phyloP scores from a whole-genome alignment of 768 basidiomycete species.

The Kockovaella imperatae region DNA sequence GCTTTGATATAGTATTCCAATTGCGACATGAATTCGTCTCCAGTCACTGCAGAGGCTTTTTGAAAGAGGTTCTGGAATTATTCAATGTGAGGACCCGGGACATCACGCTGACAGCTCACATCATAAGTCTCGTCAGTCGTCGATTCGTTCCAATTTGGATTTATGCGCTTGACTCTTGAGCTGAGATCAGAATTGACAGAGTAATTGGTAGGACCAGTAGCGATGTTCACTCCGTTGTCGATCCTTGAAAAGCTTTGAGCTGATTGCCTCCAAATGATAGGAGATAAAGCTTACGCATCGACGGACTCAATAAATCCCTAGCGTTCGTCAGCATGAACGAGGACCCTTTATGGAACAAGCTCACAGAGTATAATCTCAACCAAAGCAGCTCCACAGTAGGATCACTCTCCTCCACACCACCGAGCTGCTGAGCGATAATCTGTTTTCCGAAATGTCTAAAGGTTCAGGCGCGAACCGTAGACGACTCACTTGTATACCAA shows the following conservation, averaged over 20 bases:
- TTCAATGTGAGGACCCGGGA: not conserved
- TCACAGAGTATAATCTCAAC: constrained; percentile 80
- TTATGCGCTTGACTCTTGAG: constrained; percentile 71
- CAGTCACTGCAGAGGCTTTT: constrained; percentile 71
- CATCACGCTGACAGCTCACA: constrained; percentile 49
- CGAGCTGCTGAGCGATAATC: constrained; percentile 61
- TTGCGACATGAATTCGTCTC: constrained; percentile 71
- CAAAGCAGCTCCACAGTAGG: constrained; percentile 65
- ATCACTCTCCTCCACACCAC: constrained; percentile 53
- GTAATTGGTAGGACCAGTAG: constrained; percentile 59
- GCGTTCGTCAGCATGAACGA: constrained; percentile 10
- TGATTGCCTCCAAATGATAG: not conserved
- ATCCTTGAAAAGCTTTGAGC: constrained; percentile 51
- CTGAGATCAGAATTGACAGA: constrained; percentile 73
- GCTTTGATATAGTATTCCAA: constrained; percentile 76
- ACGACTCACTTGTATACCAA: constrained; percentile 80
- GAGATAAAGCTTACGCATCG: constrained; percentile 42
- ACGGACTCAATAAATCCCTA: constrained; percentile 91
- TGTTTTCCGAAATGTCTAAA: constrained; percentile 70
- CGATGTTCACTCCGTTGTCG: constrained; percentile 89
- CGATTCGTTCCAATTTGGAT: constrained; percentile 86
- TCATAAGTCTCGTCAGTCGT: constrained; percentile 61
- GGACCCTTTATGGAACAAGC: constrained; percentile 5
- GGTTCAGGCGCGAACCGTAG: not conserved
- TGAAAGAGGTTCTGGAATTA: constrained; percentile 55